Conservation (phyloP, 179 eudicot species). For the Carnegiea gigantea region DNA sequence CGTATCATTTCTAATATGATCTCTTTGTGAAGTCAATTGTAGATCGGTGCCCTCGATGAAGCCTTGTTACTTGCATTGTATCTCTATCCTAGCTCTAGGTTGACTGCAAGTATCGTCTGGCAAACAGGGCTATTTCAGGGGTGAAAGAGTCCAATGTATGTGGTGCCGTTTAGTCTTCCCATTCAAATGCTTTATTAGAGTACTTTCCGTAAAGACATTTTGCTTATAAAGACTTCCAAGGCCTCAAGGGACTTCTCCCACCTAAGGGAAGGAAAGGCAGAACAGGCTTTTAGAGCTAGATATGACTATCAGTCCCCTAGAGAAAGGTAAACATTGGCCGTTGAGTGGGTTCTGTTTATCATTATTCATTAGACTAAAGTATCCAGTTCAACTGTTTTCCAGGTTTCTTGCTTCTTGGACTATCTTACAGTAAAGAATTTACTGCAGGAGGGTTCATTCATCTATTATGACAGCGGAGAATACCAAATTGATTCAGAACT, state of each 20-base stretch:
- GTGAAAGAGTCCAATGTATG: no score
- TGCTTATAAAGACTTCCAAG: background rate
- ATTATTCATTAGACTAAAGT: background rate
- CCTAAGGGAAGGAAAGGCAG: background rate
- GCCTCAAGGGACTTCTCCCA: background rate
- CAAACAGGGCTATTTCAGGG: no score
- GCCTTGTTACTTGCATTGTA: no score
- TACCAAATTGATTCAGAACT: constrained; percentile 83
- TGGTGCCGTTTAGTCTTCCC: no score
- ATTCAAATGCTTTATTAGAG: background rate
- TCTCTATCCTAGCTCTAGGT: no score
- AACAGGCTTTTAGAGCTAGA: background rate
- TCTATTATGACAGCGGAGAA: constrained; percentile 86
- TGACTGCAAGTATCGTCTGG: no score
- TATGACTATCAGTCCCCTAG: background rate
- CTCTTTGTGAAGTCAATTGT: no score
- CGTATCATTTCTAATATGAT: no score
- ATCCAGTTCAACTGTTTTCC: background rate
- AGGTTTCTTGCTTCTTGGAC: background rate
- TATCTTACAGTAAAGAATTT: constrained; percentile 11
- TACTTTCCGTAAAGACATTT: background rate
- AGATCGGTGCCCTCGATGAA: no score
- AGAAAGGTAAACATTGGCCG: background rate
- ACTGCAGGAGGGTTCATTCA: constrained; percentile 69
- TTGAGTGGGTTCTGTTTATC: background rate